Percentiles rank a stretch among this genome's conserved stretches.
Conservation (phyloP, 1,139 yeast species). For the Hyphopichia buzzinii region DNA sequence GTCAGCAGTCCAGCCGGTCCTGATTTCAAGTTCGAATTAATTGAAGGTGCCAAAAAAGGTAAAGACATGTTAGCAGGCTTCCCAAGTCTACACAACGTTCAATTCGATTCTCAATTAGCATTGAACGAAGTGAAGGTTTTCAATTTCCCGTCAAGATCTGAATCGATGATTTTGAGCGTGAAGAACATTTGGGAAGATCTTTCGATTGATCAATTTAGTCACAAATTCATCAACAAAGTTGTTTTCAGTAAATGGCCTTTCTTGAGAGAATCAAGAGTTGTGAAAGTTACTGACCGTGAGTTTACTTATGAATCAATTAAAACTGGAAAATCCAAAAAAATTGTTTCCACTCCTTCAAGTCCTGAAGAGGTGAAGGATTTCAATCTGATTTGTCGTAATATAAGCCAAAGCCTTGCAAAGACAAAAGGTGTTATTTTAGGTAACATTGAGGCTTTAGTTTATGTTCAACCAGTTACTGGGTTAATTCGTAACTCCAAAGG, state of each 20-base stretch:
- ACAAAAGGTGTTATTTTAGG: slow-evolving; percentile 61
- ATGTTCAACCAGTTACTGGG: slow-evolving; percentile 77
- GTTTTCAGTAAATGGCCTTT: slow-evolving; percentile 89
- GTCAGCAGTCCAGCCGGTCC: slow-evolving; percentile 50
- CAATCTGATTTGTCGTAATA: slow-evolving; percentile 26
- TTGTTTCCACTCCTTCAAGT: slow-evolving; percentile 39
- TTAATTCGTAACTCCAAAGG: slow-evolving; percentile 69
- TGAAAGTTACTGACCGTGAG: slow-evolving; percentile 58
- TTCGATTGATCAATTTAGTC: slow-evolving; percentile 57
- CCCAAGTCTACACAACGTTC: slow-evolving; percentile 75
- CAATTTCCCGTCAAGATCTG: slow-evolving; percentile 81
- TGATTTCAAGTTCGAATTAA: slow-evolving; percentile 56
- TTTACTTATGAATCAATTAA: slow-evolving; percentile 43
- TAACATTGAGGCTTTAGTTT: slow-evolving; percentile 55
- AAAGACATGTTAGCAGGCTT: slow-evolving; percentile 78
- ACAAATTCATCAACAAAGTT: slow-evolving; percentile 54
- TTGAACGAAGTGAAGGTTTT: slow-evolving; percentile 72
- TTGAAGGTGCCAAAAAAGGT: slow-evolving; percentile 70
- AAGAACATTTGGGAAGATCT: slow-evolving; percentile 49
- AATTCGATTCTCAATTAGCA: slow-evolving; percentile 51
- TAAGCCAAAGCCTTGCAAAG: slow-evolving; percentile 39
- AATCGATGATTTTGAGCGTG: slow-evolving; percentile 69
- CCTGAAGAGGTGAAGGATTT: slow-evolving; percentile 42
- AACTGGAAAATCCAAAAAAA: slow-evolving; percentile 29
- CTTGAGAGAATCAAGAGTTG: slow-evolving; percentile 74